A percentile compares a stretch with the other conserved stretches of the same genome.
These are phyloP conservation scores for Medicago lupulina DNA, from an alignment of 306 rosid genomes.

Conservation along the genomic window DNA sequence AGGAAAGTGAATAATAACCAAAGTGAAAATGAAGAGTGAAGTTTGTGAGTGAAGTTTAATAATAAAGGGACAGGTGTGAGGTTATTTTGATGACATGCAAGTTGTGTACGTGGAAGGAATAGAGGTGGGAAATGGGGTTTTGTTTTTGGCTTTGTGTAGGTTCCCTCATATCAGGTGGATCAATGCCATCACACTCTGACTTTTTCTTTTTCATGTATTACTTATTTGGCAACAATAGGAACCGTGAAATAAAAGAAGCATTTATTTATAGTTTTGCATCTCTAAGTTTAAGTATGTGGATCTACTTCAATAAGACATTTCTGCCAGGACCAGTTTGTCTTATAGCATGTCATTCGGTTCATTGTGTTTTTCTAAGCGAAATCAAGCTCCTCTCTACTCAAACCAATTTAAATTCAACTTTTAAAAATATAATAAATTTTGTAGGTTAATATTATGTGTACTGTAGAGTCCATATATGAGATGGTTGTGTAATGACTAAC, in stretches of 20 bases:
- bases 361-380: too few relatives aligned
- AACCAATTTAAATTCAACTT: too few relatives aligned
- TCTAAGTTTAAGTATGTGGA: too few relatives aligned
- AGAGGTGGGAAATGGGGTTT: slow-evolving; percentile 14
- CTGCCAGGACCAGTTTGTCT: neutral
- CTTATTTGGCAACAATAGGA: too few relatives aligned
- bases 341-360: neutral
- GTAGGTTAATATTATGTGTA: too few relatives aligned
- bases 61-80: slow-evolving; percentile 17
- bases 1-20: neutral
- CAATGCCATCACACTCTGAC: neutral
- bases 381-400: too few relatives aligned
- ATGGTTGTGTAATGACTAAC: too few relatives aligned
- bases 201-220: neutral
- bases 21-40: neutral
- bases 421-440: too few relatives aligned
- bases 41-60: neutral
- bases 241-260: too few relatives aligned
- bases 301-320: too few relatives aligned
- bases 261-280: too few relatives aligned
- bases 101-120: neutral
- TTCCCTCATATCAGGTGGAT: slow-evolving; percentile 2
- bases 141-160: neutral
- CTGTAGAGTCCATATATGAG: too few relatives aligned
- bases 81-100: neutral